Percentiles rank a stretch among this genome's conserved stretches.
phyloP scores from a whole-genome alignment of 768 basidiomycete genomes.

The Dacryopinax primogenitus region DNA sequence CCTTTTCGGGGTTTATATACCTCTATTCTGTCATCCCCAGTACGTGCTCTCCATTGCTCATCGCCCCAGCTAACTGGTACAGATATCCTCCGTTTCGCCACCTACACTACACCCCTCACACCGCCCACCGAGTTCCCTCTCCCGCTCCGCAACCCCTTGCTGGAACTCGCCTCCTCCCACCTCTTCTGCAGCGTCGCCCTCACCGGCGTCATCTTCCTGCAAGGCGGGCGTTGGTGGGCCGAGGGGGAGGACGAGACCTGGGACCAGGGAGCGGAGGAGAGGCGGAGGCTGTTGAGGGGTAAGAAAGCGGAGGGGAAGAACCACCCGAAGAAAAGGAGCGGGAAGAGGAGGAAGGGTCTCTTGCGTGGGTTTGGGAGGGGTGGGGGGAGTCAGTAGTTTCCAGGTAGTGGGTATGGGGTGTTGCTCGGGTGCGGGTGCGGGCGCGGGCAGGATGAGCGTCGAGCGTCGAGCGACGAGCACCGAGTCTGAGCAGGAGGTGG shows the following conservation, averaged over 20 bases:
- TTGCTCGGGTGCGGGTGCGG: neutral
- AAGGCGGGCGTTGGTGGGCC: slow-evolving; percentile 76
- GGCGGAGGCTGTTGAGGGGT: neutral
- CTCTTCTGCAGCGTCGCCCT: slow-evolving; percentile 79
- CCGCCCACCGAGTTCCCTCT: slow-evolving; percentile 45
- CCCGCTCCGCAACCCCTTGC: slow-evolving; percentile 45
- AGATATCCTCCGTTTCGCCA: slow-evolving; percentile 34
- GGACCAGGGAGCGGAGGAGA: slow-evolving; percentile 5
- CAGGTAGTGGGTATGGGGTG: neutral
- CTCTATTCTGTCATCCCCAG: slow-evolving; percentile 66
- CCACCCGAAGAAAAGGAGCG: neutral
- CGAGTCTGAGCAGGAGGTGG: too few species aligned
- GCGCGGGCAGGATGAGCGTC: too few species aligned
- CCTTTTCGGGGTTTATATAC: slow-evolving; percentile 58
- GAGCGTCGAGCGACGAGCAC: too few species aligned
- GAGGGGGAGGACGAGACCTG: slow-evolving; percentile 44
- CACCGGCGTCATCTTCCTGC: slow-evolving; percentile 72
- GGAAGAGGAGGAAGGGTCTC: neutral
- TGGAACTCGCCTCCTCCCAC: slow-evolving; percentile 71
- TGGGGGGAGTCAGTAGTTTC: neutral
- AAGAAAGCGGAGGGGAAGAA: neutral
- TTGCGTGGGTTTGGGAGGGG: neutral
- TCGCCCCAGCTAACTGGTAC: slow-evolving; percentile 33
- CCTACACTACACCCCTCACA: slow-evolving; percentile 14
- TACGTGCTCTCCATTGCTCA: slow-evolving; percentile 29